Conservation (phyloP, 192 early-diverging fungal species). For the Endogone sp. region DNA sequence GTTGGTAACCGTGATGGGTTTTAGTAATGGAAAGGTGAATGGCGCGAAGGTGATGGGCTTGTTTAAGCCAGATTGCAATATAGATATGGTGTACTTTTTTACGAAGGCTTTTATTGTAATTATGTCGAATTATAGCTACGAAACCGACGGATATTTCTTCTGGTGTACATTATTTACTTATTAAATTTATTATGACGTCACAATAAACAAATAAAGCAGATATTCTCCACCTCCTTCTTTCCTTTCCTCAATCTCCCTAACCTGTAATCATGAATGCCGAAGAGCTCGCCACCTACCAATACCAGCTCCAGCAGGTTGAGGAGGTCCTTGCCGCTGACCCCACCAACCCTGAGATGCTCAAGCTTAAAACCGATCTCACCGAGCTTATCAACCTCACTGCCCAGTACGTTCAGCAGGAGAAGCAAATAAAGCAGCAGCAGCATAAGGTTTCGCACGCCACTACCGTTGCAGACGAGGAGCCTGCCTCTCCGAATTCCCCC, state of each 20-base stretch:
- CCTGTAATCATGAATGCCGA: constrained; percentile 33
- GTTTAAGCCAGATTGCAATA: too few species aligned
- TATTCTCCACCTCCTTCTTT: too few species aligned
- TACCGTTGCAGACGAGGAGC: constrained; percentile 4
- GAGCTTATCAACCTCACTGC: constrained; percentile 66
- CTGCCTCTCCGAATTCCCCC: constrained; percentile 8
- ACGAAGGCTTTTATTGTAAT: too few species aligned
- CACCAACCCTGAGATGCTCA: constrained; percentile 61
- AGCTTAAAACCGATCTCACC: constrained; percentile 58
- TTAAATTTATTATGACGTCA: too few species aligned
- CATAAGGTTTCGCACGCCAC: constrained; percentile 1
- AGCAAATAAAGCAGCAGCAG: constrained; percentile 9
- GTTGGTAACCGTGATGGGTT: background rate
- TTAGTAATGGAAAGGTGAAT: too few species aligned
- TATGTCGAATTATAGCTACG: too few species aligned
- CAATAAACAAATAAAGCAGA: too few species aligned
- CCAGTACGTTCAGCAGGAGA: constrained; percentile 33
- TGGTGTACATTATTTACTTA: too few species aligned
- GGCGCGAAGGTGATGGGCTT: too few species aligned
- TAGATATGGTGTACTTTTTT: too few species aligned
- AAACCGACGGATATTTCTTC: too few species aligned
- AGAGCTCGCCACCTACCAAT: constrained; percentile 55
- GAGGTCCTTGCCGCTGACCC: constrained; percentile 65
- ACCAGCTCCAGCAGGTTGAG: constrained; percentile 71
- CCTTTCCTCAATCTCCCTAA: too few species aligned